Conservation (phyloP, 495 filamentous ascomycete species). For the Cladorrhinum samala region DNA sequence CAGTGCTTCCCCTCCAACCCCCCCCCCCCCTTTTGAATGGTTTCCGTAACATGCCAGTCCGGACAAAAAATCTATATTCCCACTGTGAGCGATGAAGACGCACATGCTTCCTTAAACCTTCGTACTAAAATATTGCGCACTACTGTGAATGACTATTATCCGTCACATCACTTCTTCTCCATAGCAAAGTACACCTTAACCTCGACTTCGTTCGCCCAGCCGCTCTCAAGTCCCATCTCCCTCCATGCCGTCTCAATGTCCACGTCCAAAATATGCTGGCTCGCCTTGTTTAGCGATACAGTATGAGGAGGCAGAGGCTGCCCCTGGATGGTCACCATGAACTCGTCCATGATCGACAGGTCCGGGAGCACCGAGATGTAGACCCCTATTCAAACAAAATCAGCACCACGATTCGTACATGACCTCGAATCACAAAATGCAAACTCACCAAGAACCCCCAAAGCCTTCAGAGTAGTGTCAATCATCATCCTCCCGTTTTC, state of each 20-base stretch:
- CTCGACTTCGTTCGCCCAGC: conserved; percentile 80
- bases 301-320: conserved; percentile 59
- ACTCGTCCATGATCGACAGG: conserved; percentile 54
- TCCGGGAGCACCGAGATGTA: conserved; percentile 63
- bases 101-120: too few species aligned
- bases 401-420: not conserved
- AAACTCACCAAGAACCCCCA: conserved; percentile 65
- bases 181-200: conserved; percentile 56
- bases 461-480: conserved; percentile 65
- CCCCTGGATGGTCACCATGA: conserved; percentile 73
- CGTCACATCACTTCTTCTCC: conserved; percentile 8
- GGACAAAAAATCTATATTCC: too few species aligned
- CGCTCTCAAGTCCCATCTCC: conserved; percentile 59
- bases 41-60: too few species aligned
- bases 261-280: conserved; percentile 61
- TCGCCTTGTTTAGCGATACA: conserved; percentile 51
- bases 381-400: conserved; percentile 41
- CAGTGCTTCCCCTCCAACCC: too few species aligned
- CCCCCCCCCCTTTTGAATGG: too few species aligned
- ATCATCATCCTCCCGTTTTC: conserved; percentile 57
- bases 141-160: too few species aligned
- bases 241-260: conserved; percentile 77
- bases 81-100: too few species aligned
- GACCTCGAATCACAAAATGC: not conserved
- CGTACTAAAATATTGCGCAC: too few species aligned